These are phyloP conservation scores for Spergularia bocconei DNA, from an alignment of 148 eudicot genomes.

Conservation along the genomic window DNA sequence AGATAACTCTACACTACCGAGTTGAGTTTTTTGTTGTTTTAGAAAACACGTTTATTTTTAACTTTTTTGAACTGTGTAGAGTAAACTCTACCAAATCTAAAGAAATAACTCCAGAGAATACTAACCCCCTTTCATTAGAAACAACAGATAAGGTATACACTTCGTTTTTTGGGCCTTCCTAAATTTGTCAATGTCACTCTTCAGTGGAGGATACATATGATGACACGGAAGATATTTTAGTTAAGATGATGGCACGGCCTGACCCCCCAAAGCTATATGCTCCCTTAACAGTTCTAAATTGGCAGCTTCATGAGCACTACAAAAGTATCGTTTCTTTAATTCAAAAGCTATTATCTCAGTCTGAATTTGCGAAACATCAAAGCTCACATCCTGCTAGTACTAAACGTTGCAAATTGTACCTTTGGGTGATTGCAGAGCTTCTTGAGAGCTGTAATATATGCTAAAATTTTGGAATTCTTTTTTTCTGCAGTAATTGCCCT, in stretches of 20 bases:
- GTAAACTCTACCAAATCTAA: no score
- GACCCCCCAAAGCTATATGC: background rate
- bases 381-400: background rate
- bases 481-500: conserved; percentile 68
- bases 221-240: background rate
- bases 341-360: conserved; percentile 1
- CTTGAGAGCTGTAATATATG: conserved; percentile 94
- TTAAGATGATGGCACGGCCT: background rate
- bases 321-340: background rate
- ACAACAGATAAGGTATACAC: background rate
- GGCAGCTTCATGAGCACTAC: background rate
- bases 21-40: no score
- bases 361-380: background rate
- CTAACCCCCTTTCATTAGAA: background rate
- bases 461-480: conserved; percentile 77
- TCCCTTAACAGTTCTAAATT: background rate
- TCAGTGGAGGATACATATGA: background rate
- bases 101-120: no score
- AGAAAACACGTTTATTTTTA: no score
- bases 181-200: background rate
- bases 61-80: no score
- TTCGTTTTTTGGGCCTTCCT: background rate
- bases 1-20: no score
- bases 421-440: conserved; percentile 99
- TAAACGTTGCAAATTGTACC: conserved; percentile 40